Evolutionary conservation across 805 yeast species (phyloP).

Genomic region (Debaryomyces tyrocola): DNA sequence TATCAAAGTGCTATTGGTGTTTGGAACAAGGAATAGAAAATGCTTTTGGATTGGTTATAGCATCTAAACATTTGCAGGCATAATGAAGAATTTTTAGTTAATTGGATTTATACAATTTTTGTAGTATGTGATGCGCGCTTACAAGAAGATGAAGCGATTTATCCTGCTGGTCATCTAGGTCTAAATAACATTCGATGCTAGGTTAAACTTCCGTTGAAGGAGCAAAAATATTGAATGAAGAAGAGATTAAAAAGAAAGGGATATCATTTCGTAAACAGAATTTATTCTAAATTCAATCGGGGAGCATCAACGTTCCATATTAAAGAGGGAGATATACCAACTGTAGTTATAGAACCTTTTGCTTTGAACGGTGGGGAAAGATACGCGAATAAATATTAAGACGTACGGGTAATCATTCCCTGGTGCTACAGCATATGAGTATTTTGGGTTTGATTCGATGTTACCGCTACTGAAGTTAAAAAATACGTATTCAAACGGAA

Average conservation of each 20-base stretch:
- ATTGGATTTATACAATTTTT: constrained; percentile 27
- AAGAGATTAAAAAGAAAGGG: constrained; percentile 24
- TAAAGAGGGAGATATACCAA: constrained; percentile 22
- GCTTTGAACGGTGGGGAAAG: constrained; percentile 36
- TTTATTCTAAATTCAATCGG: constrained; percentile 27
- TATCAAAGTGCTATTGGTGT: constrained; percentile 38
- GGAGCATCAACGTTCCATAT: constrained; percentile 23
- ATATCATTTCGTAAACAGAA: constrained; percentile 31
- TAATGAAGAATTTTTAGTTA: constrained; percentile 25
- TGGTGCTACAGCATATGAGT: constrained; percentile 28
- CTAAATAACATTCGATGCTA: constrained; percentile 36
- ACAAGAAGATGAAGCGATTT: constrained; percentile 42
- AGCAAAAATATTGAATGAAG: constrained; percentile 18
- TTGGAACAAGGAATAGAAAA: constrained; percentile 43
- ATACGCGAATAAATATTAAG: constrained; percentile 30
- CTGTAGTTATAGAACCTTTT: constrained; percentile 33
- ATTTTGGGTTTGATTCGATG: constrained; percentile 26
- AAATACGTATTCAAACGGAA: constrained; percentile 16
- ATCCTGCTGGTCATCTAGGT: constrained; percentile 39
- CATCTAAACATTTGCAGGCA: constrained; percentile 33
- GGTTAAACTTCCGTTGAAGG: constrained; percentile 25
- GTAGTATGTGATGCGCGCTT: constrained; percentile 44
- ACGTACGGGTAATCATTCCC: constrained; percentile 36
- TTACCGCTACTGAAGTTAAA: constrained; percentile 25
- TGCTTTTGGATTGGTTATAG: constrained; percentile 41